phyloP scores from a whole-genome alignment of 2,329 filamentous ascomycete species.

The Pseudopyrenochaeta lycopersici region DNA sequence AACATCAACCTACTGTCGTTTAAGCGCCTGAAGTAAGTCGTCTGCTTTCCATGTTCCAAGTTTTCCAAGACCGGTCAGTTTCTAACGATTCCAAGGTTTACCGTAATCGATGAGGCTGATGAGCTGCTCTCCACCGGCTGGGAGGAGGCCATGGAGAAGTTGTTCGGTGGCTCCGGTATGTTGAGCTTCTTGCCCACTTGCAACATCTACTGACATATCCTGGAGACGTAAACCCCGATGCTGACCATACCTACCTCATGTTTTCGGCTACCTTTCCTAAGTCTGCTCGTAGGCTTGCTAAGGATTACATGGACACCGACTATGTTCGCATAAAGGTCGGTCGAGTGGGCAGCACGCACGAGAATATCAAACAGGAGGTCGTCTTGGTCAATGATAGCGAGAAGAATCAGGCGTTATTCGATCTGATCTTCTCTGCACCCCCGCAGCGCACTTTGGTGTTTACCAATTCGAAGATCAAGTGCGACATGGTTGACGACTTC shows the following conservation, averaged over 20 bases:
- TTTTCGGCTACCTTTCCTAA: constrained; percentile 96
- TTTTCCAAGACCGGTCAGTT: background rate
- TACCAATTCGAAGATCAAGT: constrained; percentile 80
- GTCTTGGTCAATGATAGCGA: constrained; percentile 69
- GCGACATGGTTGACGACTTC: constrained; percentile 87
- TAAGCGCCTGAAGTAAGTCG: constrained; percentile 74
- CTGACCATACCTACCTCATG: constrained; percentile 75
- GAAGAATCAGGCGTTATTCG: constrained; percentile 77
- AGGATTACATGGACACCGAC: constrained; percentile 75
- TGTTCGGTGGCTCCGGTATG: constrained; percentile 84
- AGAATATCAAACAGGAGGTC: constrained; percentile 82
- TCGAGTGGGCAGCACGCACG: constrained; percentile 81
- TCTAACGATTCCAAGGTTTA: constrained; percentile 25
- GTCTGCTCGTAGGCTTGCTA: constrained; percentile 77
- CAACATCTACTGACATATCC: constrained; percentile 13
- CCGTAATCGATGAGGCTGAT: constrained; percentile 84
- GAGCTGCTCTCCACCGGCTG: constrained; percentile 87
- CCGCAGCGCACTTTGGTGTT: constrained; percentile 88
- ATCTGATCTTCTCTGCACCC: constrained; percentile 74
- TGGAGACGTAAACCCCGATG: constrained; percentile 76
- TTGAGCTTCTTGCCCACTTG: constrained; percentile 15
- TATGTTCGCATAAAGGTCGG: constrained; percentile 86
- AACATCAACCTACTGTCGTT: constrained; percentile 74
- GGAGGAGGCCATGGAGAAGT: constrained; percentile 76
- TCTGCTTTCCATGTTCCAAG: constrained; percentile 32